Base-by-base conservation (phyloP, 139 green algal genomes). In the Spirogloea muscicola region DNA sequence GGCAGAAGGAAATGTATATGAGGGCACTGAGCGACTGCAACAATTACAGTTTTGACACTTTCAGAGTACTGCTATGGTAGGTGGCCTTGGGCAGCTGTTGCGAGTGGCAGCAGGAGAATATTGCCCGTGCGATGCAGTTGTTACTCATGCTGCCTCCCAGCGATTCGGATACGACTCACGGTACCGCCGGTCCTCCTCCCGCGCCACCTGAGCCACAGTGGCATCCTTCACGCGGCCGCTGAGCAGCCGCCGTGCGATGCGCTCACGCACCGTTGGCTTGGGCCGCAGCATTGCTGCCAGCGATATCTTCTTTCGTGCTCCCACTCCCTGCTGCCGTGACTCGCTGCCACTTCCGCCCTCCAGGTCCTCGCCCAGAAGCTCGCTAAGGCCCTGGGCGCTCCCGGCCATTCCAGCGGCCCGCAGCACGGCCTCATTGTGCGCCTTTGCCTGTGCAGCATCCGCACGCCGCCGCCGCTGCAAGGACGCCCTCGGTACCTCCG, bases 401-500 rank as follows among this genome's bases (percentile, higher is more conserved):
- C 60, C 69, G 42, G 21, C n/a, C 25, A 78, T 18, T 3, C 21
- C 69, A 16, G 60, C 60, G 13, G 36, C 43, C 13, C 61, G n/a
- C 44, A 78, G 60, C 3, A 78, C 37, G 10, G 69, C 69, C 31
- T 57, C 69, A 16, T 78, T 78, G 57, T 78, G 69, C 67, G 37
- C 52, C 4, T 55, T 75, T n/a, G n/a, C 67, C 5, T 37, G 36
- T 6, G 55, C 4, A 58, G 49, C 48, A 7, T 42, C 42, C 29
- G 3, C n/a, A 10, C 52, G 4, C 58, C 4, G 6, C 4, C 16
- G 7, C 31, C 7, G 5, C 67, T 27, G 55, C 49, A 10, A 9
- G 33, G 55, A 52, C 55, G 38, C 31, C 36, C 52, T 67, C 29
- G 27, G 33, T 66, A 13, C 5, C 52, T 21, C n/a, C 18, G 6